Percentiles rank a stretch among this genome's conserved stretches.
Evolutionary conservation across 2,329 filamentous ascomycete species (phyloP).

Genomic region (Aspergillus puulaauensis): DNA sequence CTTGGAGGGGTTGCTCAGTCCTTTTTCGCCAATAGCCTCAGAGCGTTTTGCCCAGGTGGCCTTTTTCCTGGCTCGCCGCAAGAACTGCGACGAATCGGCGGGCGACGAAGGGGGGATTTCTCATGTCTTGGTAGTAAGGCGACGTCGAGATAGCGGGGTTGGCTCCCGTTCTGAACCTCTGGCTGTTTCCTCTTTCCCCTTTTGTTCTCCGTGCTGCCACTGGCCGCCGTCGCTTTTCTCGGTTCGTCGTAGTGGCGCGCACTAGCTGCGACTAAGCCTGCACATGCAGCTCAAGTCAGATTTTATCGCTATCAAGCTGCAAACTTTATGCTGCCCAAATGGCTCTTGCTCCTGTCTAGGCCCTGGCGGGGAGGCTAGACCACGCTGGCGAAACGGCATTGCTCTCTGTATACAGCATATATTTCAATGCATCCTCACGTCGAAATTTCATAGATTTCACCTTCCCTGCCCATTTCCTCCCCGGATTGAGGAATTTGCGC

Average conservation of each 20-base stretch:
- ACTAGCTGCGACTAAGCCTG: constrained; percentile 1
- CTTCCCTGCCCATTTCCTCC: background rate
- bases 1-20: background rate
- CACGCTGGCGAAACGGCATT: background rate
- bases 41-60: background rate
- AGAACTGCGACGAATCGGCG: background rate
- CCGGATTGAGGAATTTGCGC: background rate
- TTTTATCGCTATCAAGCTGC: constrained; percentile 6
- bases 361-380: background rate
- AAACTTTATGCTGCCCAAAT: constrained; percentile 6
- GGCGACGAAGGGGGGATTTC: background rate
- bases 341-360: background rate
- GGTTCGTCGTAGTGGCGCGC: constrained; percentile 1
- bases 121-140: constrained; percentile 1
- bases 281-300: constrained; percentile 12
- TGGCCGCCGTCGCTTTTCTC: background rate
- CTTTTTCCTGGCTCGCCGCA: background rate
- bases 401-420: background rate
- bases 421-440: background rate
- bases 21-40: background rate
- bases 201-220: background rate
- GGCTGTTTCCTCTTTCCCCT: background rate
- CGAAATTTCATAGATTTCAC: background rate
- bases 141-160: constrained; percentile 6
- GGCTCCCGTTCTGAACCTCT: background rate